Evolutionary conservation across 768 basidiomycete genomes (phyloP).

Genomic region (Pleurotus platypus): DNA sequence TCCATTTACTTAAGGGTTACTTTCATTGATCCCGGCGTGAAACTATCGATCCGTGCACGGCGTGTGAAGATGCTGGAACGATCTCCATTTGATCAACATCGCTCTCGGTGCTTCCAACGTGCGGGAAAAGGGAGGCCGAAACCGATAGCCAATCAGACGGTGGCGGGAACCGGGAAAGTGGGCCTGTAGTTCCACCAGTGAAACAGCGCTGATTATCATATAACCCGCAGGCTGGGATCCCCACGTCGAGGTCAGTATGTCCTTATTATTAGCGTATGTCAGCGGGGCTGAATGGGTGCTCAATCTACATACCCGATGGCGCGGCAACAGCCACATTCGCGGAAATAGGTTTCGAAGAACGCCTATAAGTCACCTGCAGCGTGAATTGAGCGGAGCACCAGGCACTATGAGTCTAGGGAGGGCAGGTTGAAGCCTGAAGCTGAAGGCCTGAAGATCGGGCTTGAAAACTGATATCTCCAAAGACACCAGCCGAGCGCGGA

Average conservation of each 20-base stretch:
- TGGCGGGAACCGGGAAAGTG: conserved; percentile 62
- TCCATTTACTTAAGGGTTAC: too few species aligned
- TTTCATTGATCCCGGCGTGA: too few species aligned
- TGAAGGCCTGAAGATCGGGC: too few species aligned
- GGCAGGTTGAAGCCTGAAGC: too few species aligned
- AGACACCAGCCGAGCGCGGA: too few species aligned
- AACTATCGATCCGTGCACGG: too few species aligned
- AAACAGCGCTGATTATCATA: conserved; percentile 72
- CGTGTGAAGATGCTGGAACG: neutral
- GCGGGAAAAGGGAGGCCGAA: conserved; percentile 16
- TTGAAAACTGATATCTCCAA: too few species aligned
- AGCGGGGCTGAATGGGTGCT: neutral
- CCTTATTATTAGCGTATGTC: conserved; percentile 46
- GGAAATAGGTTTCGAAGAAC: too few species aligned
- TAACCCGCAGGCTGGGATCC: conserved; percentile 65
- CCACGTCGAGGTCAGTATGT: conserved; percentile 84
- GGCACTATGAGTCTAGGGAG: too few species aligned
- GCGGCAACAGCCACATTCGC: conserved; percentile 72
- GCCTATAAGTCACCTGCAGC: too few species aligned
- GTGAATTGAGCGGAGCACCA: too few species aligned
- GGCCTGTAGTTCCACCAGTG: conserved; percentile 71
- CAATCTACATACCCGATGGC: conserved; percentile 53
- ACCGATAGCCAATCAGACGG: conserved; percentile 56
- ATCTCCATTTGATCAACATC: conserved; percentile 71
- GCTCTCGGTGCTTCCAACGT: conserved; percentile 67